Percentiles rank a stretch among this genome's conserved stretches.
Conservation (phyloP, 2,329 filamentous ascomycete species). For the Cytospora piceicola region DNA sequence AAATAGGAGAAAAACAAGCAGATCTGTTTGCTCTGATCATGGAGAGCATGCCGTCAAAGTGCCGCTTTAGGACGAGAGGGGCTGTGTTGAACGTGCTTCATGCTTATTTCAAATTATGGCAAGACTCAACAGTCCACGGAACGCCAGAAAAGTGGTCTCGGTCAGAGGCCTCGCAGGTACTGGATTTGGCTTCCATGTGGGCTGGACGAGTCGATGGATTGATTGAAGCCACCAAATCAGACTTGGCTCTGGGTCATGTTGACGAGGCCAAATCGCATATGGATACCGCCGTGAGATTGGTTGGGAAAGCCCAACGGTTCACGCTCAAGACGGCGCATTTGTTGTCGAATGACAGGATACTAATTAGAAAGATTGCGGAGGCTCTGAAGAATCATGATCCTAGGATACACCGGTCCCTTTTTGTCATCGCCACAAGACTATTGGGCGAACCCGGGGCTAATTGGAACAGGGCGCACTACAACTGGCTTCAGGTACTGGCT, state of each 20-base stretch:
- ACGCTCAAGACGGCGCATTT: slow-evolving; percentile 15
- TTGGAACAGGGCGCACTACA: slow-evolving; percentile 31
- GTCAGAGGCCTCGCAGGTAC: not conserved
- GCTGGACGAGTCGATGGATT: slow-evolving; percentile 17
- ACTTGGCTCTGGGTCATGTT: slow-evolving; percentile 7
- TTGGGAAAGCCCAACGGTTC: slow-evolving; percentile 16
- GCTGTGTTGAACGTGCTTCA: slow-evolving; percentile 22
- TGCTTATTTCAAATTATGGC: slow-evolving; percentile 26
- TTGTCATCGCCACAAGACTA: slow-evolving; percentile 16
- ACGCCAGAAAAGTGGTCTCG: slow-evolving; percentile 4
- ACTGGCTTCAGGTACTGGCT: slow-evolving; percentile 37
- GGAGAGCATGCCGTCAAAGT: slow-evolving; percentile 12
- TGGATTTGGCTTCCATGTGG: slow-evolving; percentile 19
- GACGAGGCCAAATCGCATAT: slow-evolving; percentile 1
- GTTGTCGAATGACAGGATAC: slow-evolving; percentile 21
- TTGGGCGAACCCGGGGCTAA: not conserved
- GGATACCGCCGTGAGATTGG: not conserved
- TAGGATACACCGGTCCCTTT: slow-evolving; percentile 14
- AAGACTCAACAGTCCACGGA: slow-evolving; percentile 19
- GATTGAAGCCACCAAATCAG: not conserved
- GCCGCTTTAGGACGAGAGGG: slow-evolving; percentile 12
- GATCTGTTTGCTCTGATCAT: slow-evolving; percentile 20
- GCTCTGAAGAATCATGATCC: slow-evolving; percentile 18
- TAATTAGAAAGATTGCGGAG: slow-evolving; percentile 13
- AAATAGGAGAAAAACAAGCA: slow-evolving; percentile 7